These are phyloP conservation scores for Datisca glomerata DNA, from an alignment of 306 rosid species.

Conservation along the genomic window DNA sequence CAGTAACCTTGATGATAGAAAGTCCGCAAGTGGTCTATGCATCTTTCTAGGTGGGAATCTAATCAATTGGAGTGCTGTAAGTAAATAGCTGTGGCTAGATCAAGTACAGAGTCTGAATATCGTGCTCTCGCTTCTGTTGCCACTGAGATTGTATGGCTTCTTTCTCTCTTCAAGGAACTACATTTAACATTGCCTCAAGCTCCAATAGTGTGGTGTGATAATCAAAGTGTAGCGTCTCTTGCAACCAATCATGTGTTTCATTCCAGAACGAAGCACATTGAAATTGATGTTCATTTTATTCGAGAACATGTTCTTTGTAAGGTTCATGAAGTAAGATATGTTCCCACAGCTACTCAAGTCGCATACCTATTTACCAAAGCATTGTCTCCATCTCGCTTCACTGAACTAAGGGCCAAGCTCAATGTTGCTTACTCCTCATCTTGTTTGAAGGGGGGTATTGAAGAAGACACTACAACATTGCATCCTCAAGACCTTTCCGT, in stretches of 20 bases:
- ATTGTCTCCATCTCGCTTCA: no score
- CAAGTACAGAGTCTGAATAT: neutral
- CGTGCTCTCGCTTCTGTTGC: neutral
- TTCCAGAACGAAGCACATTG: neutral
- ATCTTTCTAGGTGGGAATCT: no score
- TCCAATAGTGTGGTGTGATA: neutral
- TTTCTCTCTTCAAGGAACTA: no score
- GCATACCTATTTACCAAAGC: no score
- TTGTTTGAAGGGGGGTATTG: no score
- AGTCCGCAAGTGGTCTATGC: neutral
- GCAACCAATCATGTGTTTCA: neutral
- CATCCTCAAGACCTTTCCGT: no score
- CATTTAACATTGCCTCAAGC: neutral
- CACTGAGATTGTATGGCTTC: neutral
- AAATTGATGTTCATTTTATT: neutral
- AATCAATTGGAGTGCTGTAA: no score
- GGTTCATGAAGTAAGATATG: no score
- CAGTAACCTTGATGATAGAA: neutral
- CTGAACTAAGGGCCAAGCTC: no score
- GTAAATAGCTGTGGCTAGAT: neutral
- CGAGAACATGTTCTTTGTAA: neutral
- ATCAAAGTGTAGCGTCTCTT: neutral
- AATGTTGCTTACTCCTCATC: no score
- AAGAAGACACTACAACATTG: no score
- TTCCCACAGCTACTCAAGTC: no score